phyloP scores from a whole-genome alignment of 1,284 basidiomycete species.

The Peniophora sp. region DNA sequence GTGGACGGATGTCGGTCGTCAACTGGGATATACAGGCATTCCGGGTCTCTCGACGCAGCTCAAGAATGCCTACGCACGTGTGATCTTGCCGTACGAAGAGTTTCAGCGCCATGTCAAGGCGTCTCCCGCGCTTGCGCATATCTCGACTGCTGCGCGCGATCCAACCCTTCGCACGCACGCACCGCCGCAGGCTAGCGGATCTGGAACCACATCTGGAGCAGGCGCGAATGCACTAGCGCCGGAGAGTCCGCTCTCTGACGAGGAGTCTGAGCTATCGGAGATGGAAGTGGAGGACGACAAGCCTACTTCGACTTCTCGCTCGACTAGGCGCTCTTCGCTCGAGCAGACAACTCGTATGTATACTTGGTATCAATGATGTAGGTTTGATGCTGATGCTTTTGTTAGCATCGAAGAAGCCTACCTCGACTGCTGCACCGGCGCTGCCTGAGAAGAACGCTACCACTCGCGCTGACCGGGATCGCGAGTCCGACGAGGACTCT shows the following conservation, averaged over 20 bases:
- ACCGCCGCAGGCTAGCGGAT: constrained; percentile 25
- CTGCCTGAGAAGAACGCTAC: constrained; percentile 1
- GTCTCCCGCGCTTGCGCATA: constrained; percentile 39
- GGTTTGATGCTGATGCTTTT: neutral
- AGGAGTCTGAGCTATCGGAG: constrained; percentile 57
- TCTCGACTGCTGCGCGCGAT: constrained; percentile 15
- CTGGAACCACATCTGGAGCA: neutral
- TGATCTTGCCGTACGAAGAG: constrained; percentile 92
- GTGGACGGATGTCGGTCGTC: constrained; percentile 81
- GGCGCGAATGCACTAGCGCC: no score
- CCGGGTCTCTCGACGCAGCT: constrained; percentile 82
- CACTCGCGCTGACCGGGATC: neutral
- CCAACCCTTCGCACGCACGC: constrained; percentile 33
- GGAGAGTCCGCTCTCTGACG: constrained; percentile 56
- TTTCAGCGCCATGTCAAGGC: constrained; percentile 75
- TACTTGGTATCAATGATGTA: neutral
- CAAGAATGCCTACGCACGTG: constrained; percentile 83
- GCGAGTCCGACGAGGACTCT: constrained; percentile 9
- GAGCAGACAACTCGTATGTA: constrained; percentile 8
- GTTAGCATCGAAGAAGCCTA: constrained; percentile 7
- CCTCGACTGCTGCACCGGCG: constrained; percentile 2
- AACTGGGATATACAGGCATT: constrained; percentile 76
- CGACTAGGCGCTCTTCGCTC: neutral
- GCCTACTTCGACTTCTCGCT: neutral
- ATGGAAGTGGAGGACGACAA: constrained; percentile 43